Evolutionary conservation across 2,329 filamentous ascomycete genomes (phyloP), one percentile per base, ranked within the genome.

Genomic region (Podosphaera aphanis): DNA sequence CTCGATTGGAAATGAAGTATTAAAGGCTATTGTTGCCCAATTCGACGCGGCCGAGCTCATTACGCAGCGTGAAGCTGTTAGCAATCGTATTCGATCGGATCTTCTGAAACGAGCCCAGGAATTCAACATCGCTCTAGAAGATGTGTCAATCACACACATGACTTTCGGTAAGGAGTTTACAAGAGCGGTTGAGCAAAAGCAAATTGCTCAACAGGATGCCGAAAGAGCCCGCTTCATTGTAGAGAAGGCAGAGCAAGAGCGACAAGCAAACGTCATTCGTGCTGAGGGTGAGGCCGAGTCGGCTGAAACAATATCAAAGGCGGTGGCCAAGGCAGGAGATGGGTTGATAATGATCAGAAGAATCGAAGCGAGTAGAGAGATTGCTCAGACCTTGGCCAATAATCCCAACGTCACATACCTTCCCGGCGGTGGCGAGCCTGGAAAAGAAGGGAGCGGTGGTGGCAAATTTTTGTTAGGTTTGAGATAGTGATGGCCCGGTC

Each of bases 71-170:
- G 92, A 98, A 68, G 84, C 88, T 52, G 90, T 98, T 57, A 88
- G 80, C 53, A 80, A 94, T 65, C 82, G 86, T 58, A 98, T 98
- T 70, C 85, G 83, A 50, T 72, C 73, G 56, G 90, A 98, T 62
- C 77, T 98, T 43, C 79, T 90, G 60, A 85, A 81, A 68, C 86
- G 90, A 58, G 90, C 90, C 42, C 69, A 79, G 59, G 90, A 98
- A 65, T 98, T 98, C 77, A 93, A 98, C 71, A 98, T 98, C 60
- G 84, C 85, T 23, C 83, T 98, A 46, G 90, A 98, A 66, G 90
- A 98, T 60, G 90, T 98, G 49, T 93, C 84, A 60, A 98, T 98
- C 65, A 98, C 90, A 50, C 90, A 98, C 73, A 98, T 98, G 90
- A 98, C 90, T 45, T 98, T 98, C 62, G 90, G 90, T 56, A 88